Percentiles rank a stretch among this genome's conserved stretches.
phyloP scores from a whole-genome alignment of 495 filamentous ascomycete genomes.

The Usnea hakonensis region DNA sequence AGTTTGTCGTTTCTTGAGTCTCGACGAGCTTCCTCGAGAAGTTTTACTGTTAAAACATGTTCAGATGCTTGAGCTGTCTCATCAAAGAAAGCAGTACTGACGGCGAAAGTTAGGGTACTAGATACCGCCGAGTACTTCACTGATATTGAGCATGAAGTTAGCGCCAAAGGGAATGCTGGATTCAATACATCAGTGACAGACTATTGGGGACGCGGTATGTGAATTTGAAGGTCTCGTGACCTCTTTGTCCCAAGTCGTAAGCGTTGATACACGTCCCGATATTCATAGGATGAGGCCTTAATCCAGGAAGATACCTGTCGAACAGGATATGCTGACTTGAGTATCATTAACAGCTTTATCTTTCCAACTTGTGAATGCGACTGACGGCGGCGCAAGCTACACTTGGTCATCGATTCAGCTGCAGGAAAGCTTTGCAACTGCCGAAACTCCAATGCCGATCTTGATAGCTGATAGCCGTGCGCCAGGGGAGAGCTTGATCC shows the following conservation, averaged over 20 bases:
- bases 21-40: too few species aligned
- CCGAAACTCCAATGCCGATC: constrained; percentile 73
- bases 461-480: constrained; percentile 68
- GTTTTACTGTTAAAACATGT: too few species aligned
- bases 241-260: constrained; percentile 29
- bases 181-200: constrained; percentile 77
- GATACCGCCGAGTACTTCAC: constrained; percentile 58
- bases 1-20: too few species aligned
- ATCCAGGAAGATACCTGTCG: not conserved
- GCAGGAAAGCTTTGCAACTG: constrained; percentile 57
- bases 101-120: constrained; percentile 32
- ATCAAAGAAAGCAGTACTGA: not conserved
- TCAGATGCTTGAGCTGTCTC: not conserved
- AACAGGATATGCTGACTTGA: not conserved
- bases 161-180: constrained; percentile 58
- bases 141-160: constrained; percentile 54
- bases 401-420: constrained; percentile 85
- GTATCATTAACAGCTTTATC: constrained; percentile 52
- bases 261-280: not conserved
- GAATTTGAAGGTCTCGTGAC: constrained; percentile 12
- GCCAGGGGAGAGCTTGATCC: constrained; percentile 55
- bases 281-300: not conserved
- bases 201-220: constrained; percentile 52
- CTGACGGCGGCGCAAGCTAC: constrained; percentile 66
- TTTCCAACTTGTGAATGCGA: constrained; percentile 75